A percentile compares a stretch with the other conserved stretches of the same genome.
Conservation (phyloP, 2,329 filamentous ascomycete species). For the Eutypa lata region DNA sequence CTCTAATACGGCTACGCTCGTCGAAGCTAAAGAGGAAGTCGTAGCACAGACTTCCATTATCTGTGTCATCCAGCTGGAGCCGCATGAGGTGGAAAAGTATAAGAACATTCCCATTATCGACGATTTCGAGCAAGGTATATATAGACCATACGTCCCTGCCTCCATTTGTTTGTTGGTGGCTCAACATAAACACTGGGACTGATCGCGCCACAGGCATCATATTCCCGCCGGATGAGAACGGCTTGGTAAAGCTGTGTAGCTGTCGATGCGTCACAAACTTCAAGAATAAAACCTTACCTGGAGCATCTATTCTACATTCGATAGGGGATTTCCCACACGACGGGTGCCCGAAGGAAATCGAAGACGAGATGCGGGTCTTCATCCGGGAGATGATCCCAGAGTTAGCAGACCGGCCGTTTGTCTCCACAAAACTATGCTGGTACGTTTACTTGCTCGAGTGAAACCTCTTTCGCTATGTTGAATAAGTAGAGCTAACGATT, state of each 20-base stretch:
- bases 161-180: too few relatives aligned
- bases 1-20: constrained; percentile 61
- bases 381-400: constrained; percentile 47
- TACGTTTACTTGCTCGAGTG: constrained; percentile 43
- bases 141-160: too few relatives aligned
- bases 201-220: too few relatives aligned
- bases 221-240: constrained; percentile 48
- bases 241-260: constrained; percentile 51
- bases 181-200: too few relatives aligned
- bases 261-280: constrained; percentile 51
- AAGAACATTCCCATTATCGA: constrained; percentile 35
- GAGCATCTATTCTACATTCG: constrained; percentile 16
- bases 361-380: constrained; percentile 49
- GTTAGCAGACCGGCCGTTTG: constrained; percentile 46
- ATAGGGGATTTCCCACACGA: constrained; percentile 24
- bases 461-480: too few relatives aligned
- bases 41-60: constrained; percentile 63
- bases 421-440: constrained; percentile 50
- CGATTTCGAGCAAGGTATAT: constrained; percentile 18
- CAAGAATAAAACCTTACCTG: constrained; percentile 21
- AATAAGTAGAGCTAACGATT: too few relatives aligned
- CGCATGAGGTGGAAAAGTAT: constrained; percentile 53
- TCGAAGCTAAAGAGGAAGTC: constrained; percentile 61
- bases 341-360: constrained; percentile 46
- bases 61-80: constrained; percentile 59